These are phyloP conservation scores for Epichloe sp. DNA, from an alignment of 2,329 filamentous ascomycete species.

Conservation along the genomic window DNA sequence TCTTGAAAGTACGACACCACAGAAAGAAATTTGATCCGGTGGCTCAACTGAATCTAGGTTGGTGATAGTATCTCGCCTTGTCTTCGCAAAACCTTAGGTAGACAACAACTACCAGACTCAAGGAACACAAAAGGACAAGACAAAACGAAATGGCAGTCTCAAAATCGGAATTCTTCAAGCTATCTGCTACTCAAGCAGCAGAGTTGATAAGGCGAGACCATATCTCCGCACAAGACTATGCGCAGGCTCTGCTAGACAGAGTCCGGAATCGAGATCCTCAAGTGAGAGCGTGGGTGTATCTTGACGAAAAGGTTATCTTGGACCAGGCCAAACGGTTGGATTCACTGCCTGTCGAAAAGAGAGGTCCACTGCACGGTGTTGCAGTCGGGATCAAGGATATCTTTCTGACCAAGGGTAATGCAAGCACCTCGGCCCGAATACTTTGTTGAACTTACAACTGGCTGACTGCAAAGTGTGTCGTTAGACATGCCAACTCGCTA, in stretches of 20 bases:
- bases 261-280: conserved; percentile 29
- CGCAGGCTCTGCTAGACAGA: conserved; percentile 30
- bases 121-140: neutral
- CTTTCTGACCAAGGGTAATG: conserved; percentile 39
- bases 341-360: conserved; percentile 28
- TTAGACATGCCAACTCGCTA: conserved; percentile 42
- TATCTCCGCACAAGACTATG: conserved; percentile 36
- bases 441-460: neutral
- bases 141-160: neutral
- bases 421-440: neutral
- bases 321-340: conserved; percentile 37
- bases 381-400: conserved; percentile 49
- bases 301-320: conserved; percentile 33
- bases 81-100: neutral
- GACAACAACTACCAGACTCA: neutral
- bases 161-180: conserved; percentile 1
- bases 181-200: conserved; percentile 4
- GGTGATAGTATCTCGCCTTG: neutral
- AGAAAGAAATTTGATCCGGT: neutral
- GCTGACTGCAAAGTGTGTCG: neutral
- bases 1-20: neutral
- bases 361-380: conserved; percentile 44
- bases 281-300: conserved; percentile 38
- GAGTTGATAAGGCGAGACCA: conserved; percentile 5
- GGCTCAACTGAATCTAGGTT: neutral